Percentiles rank a stretch among this genome's conserved stretches.
These are phyloP conservation scores for Tylopilus subfusipes DNA, from an alignment of 768 basidiomycete genomes.

Conservation along the genomic window DNA sequence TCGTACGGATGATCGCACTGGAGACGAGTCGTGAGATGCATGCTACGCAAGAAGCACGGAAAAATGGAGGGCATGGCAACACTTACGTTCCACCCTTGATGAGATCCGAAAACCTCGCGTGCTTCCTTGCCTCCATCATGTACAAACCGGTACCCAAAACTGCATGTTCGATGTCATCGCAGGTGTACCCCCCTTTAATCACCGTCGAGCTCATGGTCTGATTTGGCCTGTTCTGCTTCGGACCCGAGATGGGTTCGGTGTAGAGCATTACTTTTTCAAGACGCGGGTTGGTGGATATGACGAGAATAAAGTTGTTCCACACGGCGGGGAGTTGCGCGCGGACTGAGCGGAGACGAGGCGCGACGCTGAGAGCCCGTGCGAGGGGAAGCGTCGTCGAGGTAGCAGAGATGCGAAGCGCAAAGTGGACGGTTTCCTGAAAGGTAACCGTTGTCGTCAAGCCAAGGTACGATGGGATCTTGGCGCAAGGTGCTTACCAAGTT, in stretches of 20 bases:
- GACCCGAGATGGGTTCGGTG: constrained; percentile 20
- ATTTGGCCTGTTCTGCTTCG: constrained; percentile 2
- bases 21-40: neutral
- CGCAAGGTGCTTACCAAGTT: constrained; percentile 41
- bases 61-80: constrained; percentile 6
- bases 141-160: constrained; percentile 52
- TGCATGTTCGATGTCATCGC: constrained; percentile 27
- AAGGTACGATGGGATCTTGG: neutral
- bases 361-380: constrained; percentile 37
- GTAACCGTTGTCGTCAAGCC: constrained; percentile 4
- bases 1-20: constrained; percentile 35
- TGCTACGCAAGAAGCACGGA: neutral
- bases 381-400: constrained; percentile 24
- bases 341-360: constrained; percentile 46
- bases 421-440: constrained; percentile 47
- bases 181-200: constrained; percentile 9
- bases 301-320: constrained; percentile 54
- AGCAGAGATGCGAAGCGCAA: constrained; percentile 56
- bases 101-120: constrained; percentile 49
- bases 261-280: constrained; percentile 46
- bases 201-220: constrained; percentile 2
- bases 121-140: constrained; percentile 52
- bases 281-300: constrained; percentile 45
- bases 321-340: constrained; percentile 53
- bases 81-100: constrained; percentile 53